Percentiles rank a stretch among this genome's conserved stretches.
Evolutionary conservation across 2,329 filamentous ascomycete genomes (phyloP).

Genomic region (Arthrobotrys entomopaga): DNA sequence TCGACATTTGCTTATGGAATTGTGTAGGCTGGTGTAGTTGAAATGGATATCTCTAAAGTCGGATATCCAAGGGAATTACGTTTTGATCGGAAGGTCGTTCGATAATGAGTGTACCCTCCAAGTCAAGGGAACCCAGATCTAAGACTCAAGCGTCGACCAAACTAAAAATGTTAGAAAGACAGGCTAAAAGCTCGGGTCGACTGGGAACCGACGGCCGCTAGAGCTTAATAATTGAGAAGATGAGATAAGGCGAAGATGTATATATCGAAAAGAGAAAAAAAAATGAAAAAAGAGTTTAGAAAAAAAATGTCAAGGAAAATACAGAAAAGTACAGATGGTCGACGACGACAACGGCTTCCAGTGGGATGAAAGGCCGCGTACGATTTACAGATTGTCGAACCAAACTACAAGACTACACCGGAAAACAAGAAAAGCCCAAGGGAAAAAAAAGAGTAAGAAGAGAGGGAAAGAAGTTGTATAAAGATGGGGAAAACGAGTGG

Average conservation of each 20-base stretch:
- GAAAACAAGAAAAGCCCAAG: conserved; percentile 44
- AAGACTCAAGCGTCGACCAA: conserved; percentile 29
- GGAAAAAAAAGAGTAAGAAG: conserved; percentile 24
- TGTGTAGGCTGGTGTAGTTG: conserved; percentile 1
- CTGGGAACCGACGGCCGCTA: conserved; percentile 29
- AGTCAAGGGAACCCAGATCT: conserved; percentile 53
- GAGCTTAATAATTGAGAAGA: conserved; percentile 15
- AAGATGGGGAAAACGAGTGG: conserved; percentile 54
- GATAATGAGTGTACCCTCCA: conserved; percentile 43
- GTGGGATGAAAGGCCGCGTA: conserved; percentile 39
- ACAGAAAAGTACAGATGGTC: conserved; percentile 52
- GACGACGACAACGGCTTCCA: conserved; percentile 39
- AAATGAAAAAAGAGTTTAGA: not conserved
- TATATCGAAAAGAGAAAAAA: conserved; percentile 47
- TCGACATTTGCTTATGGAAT: conserved; percentile 13
- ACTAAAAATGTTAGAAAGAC: conserved; percentile 17
- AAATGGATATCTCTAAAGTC: conserved; percentile 28
- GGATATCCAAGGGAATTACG: conserved; percentile 16
- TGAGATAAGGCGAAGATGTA: not conserved
- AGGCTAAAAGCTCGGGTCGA: conserved; percentile 41
- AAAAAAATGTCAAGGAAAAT: conserved; percentile 31
- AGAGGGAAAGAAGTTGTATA: conserved; percentile 38
- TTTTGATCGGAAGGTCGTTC: conserved; percentile 20
- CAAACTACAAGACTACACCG: conserved; percentile 55
- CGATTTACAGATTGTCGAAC: conserved; percentile 46